Percentiles rank a stretch among this genome's conserved stretches.
These are phyloP conservation scores for Cnidoscolus chayamansa DNA, from an alignment of 441 rosid species.

Conservation along the genomic window DNA sequence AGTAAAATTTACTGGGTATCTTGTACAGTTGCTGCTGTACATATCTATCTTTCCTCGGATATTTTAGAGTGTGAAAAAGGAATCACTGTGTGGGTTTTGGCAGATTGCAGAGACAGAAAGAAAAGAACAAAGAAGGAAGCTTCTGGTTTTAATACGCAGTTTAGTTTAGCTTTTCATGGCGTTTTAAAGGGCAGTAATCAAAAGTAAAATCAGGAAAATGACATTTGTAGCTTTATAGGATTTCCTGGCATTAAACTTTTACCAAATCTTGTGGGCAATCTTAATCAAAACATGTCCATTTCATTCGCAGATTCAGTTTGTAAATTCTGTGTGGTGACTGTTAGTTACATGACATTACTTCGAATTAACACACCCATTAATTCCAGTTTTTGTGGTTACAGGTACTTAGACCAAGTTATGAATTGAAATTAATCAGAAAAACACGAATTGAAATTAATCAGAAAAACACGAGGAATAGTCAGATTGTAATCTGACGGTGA, in stretches of 20 bases:
- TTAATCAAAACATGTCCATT: background rate
- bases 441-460: background rate
- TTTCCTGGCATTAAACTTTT: background rate
- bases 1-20: conserved; percentile 7
- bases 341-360: background rate
- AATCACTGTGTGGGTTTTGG: conserved; percentile 12
- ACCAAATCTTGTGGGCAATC: background rate
- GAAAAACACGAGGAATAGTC: background rate
- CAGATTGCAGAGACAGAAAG: conserved; percentile 6
- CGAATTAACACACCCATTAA: background rate
- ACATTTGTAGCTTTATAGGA: background rate
- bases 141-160: conserved; percentile 18
- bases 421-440: no score
- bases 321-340: background rate
- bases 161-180: background rate
- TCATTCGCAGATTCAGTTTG: conserved; percentile 2
- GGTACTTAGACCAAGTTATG: background rate
- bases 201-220: conserved; percentile 15
- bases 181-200: background rate
- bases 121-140: conserved; percentile 16
- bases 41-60: background rate
- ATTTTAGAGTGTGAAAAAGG: background rate
- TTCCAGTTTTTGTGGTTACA: background rate
- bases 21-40: background rate
- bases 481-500: background rate